These are phyloP conservation scores for Graphilbum fragrans DNA, from an alignment of 2,329 filamentous ascomycete species.

Conservation along the genomic window DNA sequence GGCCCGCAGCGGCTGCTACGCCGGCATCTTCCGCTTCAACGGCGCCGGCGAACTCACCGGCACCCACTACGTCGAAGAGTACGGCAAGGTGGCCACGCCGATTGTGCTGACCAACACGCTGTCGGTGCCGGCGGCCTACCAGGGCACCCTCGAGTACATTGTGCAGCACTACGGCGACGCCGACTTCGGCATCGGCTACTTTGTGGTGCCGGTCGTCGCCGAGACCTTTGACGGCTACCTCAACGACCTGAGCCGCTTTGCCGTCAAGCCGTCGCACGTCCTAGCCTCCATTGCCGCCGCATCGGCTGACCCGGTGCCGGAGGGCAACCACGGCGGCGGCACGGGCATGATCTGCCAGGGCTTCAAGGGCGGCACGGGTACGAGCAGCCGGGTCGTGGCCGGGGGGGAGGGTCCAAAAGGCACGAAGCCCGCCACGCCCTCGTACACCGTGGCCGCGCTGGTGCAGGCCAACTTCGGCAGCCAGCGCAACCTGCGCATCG, in stretches of 20 bases:
- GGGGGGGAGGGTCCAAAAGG: no score
- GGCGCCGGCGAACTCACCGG: conserved; percentile 52
- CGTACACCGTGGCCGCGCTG: conserved; percentile 48
- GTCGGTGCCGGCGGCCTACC: conserved; percentile 40
- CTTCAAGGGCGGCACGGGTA: conserved; percentile 57
- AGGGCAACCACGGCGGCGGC: conserved; percentile 55
- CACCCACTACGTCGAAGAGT: conserved; percentile 48
- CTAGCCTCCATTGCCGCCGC: conserved; percentile 40
- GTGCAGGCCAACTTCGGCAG: conserved; percentile 56
- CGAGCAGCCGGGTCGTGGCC: conserved; percentile 11
- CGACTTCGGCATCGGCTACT: conserved; percentile 6
- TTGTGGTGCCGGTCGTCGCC: conserved; percentile 12
- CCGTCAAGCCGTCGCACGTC: conserved; percentile 40
- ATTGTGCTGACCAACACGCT: conserved; percentile 49
- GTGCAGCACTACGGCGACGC: no score
- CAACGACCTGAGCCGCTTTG: conserved; percentile 43
- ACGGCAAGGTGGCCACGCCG: conserved; percentile 44
- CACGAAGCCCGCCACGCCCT: no score
- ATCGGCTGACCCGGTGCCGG: conserved; percentile 35
- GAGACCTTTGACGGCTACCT: conserved; percentile 46
- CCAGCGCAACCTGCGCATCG: conserved; percentile 35
- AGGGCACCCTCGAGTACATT: conserved; percentile 19
- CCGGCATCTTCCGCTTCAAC: conserved; percentile 34
- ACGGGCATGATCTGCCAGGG: conserved; percentile 55
- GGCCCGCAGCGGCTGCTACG: conserved; percentile 36